Base-by-base conservation (phyloP, 2,329 filamentous ascomycete species). In the Periglandula ipomoeae region DNA sequence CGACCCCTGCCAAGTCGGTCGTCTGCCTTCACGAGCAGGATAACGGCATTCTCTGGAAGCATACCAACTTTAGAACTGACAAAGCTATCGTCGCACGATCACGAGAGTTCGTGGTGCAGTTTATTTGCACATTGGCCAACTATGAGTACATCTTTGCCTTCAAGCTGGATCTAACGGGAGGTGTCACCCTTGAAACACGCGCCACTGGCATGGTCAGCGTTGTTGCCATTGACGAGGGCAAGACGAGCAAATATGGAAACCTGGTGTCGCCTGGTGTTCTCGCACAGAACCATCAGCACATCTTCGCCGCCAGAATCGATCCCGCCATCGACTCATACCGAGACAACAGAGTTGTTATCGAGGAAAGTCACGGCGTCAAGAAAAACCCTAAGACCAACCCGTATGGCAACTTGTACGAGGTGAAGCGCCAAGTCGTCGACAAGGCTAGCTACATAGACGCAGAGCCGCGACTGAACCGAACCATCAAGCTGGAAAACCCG, bases 1-100 rank as follows among this genome's bases (percentile, higher is more conserved):
- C 78, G 0, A 66, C 65, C 15, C 61, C 70, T 2, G 69, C 74
- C 10, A 75, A 75, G 42, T 80, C 81, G 45, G 81, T 81, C 2
- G 68, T 86, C 35, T 87, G 84, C 53, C 68, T 86, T 2, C 84
- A 87, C 57, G 84, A 87, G 63, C 76, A 85, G 57, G 84, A 87
- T 58, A 77, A 79, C 52, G 84, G 84, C 2, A 82, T 87, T 43
- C 71, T 76, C 20, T 86, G 82, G 81, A 87, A 87, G 60, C 84
- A 87, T 65, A 76, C 81, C 20, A 84, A 87, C 64, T 82, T 73
- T 65, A 72, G 82, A n/a, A 86, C 81, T 0, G 70, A 72, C 9
- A 70, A 77, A 9, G 79, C 80, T 0, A 76, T 79, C 0, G 78
- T 85, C 0, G 75, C 76, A 0, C 72, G 84, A 5, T 70, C 73